Evolutionary conservation across 1,284 basidiomycete genomes (phyloP), one percentile per base, ranked within the genome.

Genomic region (Puccinia brachypodii): DNA sequence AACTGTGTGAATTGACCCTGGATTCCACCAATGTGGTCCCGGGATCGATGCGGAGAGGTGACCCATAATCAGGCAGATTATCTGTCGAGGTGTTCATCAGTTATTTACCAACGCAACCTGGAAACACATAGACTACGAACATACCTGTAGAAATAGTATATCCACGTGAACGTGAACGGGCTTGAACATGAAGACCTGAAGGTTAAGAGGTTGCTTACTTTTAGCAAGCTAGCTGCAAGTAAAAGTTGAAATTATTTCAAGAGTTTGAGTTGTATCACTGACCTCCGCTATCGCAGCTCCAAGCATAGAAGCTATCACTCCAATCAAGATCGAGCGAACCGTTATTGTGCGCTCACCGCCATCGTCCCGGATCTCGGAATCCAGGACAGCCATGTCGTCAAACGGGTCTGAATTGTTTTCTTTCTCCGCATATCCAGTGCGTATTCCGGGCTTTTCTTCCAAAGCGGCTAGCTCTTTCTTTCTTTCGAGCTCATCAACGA

Each of bases 21-120:
- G 77, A 40, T 80, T 80, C 77, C 77, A 80, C 77, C 77, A 80
- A 33, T 22, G 36, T 33, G 77, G 77, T 22, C 68, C 77, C 25
- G 77, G 77, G 38, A 80, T 80, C 16, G 66, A 36, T 14, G 77
- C 77, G 14, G 62, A 73, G 22, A 62, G 9, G 31, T 40, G 33
- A 14, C 68, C 77, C 19, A 80, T n/a, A 14, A 72, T 31, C 28
- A 80, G 44, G 25, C 36, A 72, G 7, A 58, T 33, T 44, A 80
- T n/a, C 77, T 80, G 25, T 38, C 62, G 25, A 19, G 33, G 8
- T 42, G 31, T 2, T 14, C 1, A 62, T 76, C 40, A 76, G 71
- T 31, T 53, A 33, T 16, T 14, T 50, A 33, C 7, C 0, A 47
- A 66, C 33, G 19, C 33, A 50, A 25, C 22, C 1, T 47, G 13